Percentiles rank a stretch among this genome's conserved stretches.
Evolutionary conservation across 2,329 filamentous ascomycete genomes (phyloP).

Genomic region (Byssoonygena ceratinophila): DNA sequence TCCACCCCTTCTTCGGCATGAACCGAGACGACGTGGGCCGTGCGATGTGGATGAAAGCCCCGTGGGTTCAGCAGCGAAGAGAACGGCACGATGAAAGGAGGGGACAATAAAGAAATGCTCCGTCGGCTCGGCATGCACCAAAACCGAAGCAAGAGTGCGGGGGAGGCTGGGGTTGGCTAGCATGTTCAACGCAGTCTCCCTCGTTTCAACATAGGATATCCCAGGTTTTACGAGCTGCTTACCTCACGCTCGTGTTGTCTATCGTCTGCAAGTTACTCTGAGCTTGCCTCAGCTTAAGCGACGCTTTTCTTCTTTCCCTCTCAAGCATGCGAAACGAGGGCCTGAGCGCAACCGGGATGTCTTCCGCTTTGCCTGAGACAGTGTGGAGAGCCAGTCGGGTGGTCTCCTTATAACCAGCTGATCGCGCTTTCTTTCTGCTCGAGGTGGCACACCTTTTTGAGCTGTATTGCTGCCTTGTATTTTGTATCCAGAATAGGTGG

Average conservation of each 20-base stretch:
- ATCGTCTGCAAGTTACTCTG: not conserved
- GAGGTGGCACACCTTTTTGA: not conserved
- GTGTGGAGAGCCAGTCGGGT: not conserved
- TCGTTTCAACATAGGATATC: not conserved
- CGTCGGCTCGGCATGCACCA: not conserved
- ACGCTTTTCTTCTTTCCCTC: no score
- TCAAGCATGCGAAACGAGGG: not conserved
- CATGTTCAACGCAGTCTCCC: not conserved
- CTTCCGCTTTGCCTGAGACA: not conserved
- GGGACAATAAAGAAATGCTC: not conserved
- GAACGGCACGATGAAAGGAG: not conserved
- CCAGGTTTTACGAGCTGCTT: not conserved
- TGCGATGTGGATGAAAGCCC: not conserved
- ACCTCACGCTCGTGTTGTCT: not conserved
- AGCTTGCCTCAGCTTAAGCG: slow-evolving; percentile 3
- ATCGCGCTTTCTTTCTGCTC: not conserved
- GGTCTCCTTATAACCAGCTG: not conserved
- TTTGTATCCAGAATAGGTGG: not conserved
- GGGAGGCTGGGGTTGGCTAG: not conserved
- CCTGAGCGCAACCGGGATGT: not conserved
- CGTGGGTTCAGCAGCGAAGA: not conserved
- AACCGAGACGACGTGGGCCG: slow-evolving; percentile 6
- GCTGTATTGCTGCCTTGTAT: no score
- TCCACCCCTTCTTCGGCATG: slow-evolving; percentile 1
- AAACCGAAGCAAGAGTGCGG: slow-evolving; percentile 4